Conservation (phyloP, 805 yeast genomes). For the Vanderwaltozyma verrucispora region DNA sequence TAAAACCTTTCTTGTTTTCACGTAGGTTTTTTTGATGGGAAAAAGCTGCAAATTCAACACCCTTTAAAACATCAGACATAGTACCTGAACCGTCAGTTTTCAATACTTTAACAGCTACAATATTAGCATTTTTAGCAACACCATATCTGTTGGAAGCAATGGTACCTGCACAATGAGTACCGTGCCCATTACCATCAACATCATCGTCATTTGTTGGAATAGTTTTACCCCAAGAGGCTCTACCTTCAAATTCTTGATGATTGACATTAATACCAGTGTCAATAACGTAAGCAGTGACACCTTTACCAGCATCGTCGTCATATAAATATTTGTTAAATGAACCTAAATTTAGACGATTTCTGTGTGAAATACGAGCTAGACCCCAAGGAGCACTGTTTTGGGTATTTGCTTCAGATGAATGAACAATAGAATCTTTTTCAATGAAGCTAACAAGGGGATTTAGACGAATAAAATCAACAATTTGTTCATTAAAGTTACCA, state of each 20-base stretch:
- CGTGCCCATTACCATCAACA: constrained; percentile 84
- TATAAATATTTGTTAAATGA: constrained; percentile 64
- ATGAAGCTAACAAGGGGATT: constrained; percentile 57
- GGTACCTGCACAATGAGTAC: constrained; percentile 96
- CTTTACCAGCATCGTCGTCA: constrained; percentile 67
- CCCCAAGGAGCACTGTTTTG: constrained; percentile 95
- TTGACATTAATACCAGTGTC: constrained; percentile 78
- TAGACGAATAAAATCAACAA: constrained; percentile 62
- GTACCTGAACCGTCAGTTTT: constrained; percentile 76
- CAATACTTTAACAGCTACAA: constrained; percentile 78
- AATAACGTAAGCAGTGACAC: constrained; percentile 77
- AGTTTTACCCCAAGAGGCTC: constrained; percentile 82
- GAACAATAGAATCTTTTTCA: constrained; percentile 66
- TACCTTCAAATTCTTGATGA: constrained; percentile 71
- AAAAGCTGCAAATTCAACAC: constrained; percentile 71
- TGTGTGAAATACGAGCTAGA: constrained; percentile 79
- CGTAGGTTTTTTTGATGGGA: not conserved
- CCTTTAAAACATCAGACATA: constrained; percentile 76
- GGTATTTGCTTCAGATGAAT: constrained; percentile 49
- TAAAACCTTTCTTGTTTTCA: constrained; percentile 45
- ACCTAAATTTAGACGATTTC: constrained; percentile 56
- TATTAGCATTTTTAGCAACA: constrained; percentile 68
- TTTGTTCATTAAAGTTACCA: constrained; percentile 69
- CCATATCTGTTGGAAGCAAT: constrained; percentile 74
- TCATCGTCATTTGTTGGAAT: constrained; percentile 63